Conservation (phyloP, 2,329 filamentous ascomycete genomes). For the Neospermospora avenae region DNA sequence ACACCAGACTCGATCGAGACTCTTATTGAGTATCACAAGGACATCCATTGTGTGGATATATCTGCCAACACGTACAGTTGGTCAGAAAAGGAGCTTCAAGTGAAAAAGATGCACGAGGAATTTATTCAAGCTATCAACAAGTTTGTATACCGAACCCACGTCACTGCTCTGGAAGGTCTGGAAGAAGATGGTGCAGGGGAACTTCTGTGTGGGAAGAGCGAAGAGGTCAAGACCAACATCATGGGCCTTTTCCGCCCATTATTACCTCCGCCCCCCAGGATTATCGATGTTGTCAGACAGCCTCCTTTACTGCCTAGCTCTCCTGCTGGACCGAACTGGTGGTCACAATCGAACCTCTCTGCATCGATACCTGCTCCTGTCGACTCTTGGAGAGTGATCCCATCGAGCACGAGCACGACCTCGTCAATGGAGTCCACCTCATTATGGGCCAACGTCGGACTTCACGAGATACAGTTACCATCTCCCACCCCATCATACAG, state of each 20-base stretch:
- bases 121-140: conserved; percentile 96
- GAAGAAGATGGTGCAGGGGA: conserved; percentile 97
- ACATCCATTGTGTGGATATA: conserved; percentile 87
- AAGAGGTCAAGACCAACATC: conserved; percentile 88
- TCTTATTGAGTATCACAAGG: conserved; percentile 93
- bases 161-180: conserved; percentile 85
- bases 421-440: conserved; percentile 67
- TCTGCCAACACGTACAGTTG: conserved; percentile 89
- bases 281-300: conserved; percentile 85
- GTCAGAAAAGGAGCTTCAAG: conserved; percentile 92
- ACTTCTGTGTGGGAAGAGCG: conserved; percentile 83
- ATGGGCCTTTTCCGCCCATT: conserved; percentile 81
- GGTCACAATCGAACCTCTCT: conserved; percentile 69
- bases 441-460: conserved; percentile 76
- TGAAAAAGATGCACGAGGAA: conserved; percentile 96
- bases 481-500: conserved; percentile 80
- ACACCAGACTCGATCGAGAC: conserved; percentile 91
- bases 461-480: conserved; percentile 70
- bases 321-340: conserved; percentile 70
- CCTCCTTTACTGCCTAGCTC: conserved; percentile 84
- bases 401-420: conserved; percentile 80
- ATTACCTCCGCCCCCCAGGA: conserved; percentile 79
- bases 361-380: conserved; percentile 66
- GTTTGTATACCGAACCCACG: conserved; percentile 90
- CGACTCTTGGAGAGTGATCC: conserved; percentile 86